phyloP scores from a whole-genome alignment of 352 stramenopile species.

The Phytophthora constricta region DNA sequence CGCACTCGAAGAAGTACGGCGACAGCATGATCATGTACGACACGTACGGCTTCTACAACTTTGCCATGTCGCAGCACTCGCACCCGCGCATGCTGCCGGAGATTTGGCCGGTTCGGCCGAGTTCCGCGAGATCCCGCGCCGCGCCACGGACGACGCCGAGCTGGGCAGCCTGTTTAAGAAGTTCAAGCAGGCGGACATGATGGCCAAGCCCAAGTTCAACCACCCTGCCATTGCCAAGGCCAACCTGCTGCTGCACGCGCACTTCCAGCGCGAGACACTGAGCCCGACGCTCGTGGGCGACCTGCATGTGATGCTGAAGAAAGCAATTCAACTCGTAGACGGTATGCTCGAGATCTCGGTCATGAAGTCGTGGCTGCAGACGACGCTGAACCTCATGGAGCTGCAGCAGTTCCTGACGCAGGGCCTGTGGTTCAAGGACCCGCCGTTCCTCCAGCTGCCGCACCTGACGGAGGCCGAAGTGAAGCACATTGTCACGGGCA shows the following conservation, averaged over 20 bases:
- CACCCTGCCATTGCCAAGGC: constrained; percentile 86
- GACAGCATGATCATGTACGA: constrained; percentile 99
- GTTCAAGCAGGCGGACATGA: constrained; percentile 81
- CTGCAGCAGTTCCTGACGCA: constrained; percentile 98
- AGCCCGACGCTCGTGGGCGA: constrained; percentile 79
- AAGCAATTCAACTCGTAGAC: constrained; percentile 95
- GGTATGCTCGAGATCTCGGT: constrained; percentile 99
- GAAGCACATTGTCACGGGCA: constrained; percentile 92
- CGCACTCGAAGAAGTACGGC: constrained; percentile 97
- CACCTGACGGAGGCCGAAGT: constrained; percentile 92
- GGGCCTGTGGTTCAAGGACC: constrained; percentile 95
- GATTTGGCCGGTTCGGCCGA: constrained; percentile 92
- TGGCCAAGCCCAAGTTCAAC: constrained; percentile 88
- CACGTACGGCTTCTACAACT: constrained; percentile 99
- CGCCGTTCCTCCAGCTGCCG: constrained; percentile 91
- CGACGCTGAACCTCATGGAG: constrained; percentile 96
- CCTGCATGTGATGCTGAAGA: constrained; percentile 96
- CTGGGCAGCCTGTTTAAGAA: constrained; percentile 72
- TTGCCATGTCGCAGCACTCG: constrained; percentile 95
- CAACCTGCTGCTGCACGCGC: constrained; percentile 94
- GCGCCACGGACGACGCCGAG: constrained; percentile 67
- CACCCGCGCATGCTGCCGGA: constrained; percentile 96
- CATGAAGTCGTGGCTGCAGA: constrained; percentile 95
- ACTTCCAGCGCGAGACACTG: constrained; percentile 93
- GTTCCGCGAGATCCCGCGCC: constrained; percentile 87